Evolutionary conservation across 176 grass and related monocot species (phyloP), one percentile per base, ranked within the genome.

Genomic region (Metroxylon sagu): DNA sequence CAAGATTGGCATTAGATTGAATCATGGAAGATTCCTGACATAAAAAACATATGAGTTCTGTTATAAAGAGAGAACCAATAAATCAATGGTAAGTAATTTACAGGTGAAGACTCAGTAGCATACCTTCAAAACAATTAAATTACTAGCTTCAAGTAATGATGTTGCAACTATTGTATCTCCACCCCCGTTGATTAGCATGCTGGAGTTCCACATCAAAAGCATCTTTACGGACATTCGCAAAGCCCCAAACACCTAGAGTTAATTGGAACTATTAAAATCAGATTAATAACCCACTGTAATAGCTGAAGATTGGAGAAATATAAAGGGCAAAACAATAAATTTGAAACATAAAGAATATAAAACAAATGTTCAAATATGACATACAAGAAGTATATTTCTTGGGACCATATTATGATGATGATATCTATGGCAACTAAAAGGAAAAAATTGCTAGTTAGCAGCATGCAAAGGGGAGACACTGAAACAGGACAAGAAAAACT

Each of bases 181-280:
- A 77, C 88, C 94, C 0, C 94, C 94, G 81, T 89, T 79, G 52
- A 99, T 99, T 57, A 81, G 56, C 88, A 99, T 85, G 83, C 54
- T 99, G 53, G 94, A 87, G 70, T 99, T 89, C 94, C 79, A 99
- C 94, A 99, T 99, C 54, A 99, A 84, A 30, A 99, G 88, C 94
- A 99, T 93, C 62, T 99, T 99, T 50, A 99, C 88, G 51, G 94
- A 93, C 94, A 99, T 99, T 66, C 94, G 75, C 68, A 99, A 77
- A 59, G 87, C 88, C 67, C 94, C 94, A 21, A 85, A 93, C 35
- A 99, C 94, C 94, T 98, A 66, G 61, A 64, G 14, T 71, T 61
- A 29, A 29, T 29, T 12, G 35, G 8, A 43, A 43, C 14, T 43
- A 43, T 7, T 50, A 71, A 64, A 59, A 18, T 69, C 27, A 73